These are phyloP conservation scores for Magnaporthiopsis incrustans DNA, from an alignment of 2,329 filamentous ascomycete species.

Conservation along the genomic window DNA sequence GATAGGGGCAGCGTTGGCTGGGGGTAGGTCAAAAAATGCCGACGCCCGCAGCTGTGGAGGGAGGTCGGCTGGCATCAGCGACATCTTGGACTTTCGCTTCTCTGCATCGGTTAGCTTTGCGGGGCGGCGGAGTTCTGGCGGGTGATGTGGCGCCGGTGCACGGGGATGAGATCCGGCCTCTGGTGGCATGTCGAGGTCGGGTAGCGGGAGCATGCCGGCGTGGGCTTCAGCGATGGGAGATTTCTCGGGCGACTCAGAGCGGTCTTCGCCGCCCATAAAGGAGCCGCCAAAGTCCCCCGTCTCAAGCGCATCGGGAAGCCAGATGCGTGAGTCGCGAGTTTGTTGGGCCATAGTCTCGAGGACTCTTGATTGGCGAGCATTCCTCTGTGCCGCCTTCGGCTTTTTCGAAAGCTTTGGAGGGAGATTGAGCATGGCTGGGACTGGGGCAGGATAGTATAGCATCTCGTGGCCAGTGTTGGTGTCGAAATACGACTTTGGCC, in stretches of 20 bases:
- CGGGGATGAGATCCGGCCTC: neutral
- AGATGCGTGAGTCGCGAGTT: slow-evolving; percentile 28
- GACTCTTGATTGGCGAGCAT: slow-evolving; percentile 66
- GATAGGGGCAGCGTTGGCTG: slow-evolving; percentile 38
- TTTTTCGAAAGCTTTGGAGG: slow-evolving; percentile 78
- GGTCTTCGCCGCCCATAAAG: slow-evolving; percentile 9
- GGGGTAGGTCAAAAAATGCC: slow-evolving; percentile 74
- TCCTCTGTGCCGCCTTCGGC: slow-evolving; percentile 51
- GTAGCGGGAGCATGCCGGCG: neutral
- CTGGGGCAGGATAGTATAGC: slow-evolving; percentile 92
- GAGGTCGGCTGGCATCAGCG: slow-evolving; percentile 41
- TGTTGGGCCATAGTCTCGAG: slow-evolving; percentile 50
- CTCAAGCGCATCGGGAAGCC: slow-evolving; percentile 39
- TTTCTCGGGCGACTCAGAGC: neutral
- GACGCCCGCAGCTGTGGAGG: slow-evolving; percentile 86
- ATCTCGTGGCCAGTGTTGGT: slow-evolving; percentile 66
- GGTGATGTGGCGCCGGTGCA: slow-evolving; percentile 4
- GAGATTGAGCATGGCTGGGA: slow-evolving; percentile 87
- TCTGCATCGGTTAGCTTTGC: slow-evolving; percentile 21
- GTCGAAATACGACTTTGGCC: slow-evolving; percentile 52
- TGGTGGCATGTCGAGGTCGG: neutral
- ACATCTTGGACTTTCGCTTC: slow-evolving; percentile 30
- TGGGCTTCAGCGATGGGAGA: neutral
- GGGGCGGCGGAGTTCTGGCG: slow-evolving; percentile 20
- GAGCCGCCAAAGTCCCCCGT: slow-evolving; percentile 19